Base-by-base conservation (phyloP, 768 basidiomycete genomes). In the Russula griseocarnosa region DNA sequence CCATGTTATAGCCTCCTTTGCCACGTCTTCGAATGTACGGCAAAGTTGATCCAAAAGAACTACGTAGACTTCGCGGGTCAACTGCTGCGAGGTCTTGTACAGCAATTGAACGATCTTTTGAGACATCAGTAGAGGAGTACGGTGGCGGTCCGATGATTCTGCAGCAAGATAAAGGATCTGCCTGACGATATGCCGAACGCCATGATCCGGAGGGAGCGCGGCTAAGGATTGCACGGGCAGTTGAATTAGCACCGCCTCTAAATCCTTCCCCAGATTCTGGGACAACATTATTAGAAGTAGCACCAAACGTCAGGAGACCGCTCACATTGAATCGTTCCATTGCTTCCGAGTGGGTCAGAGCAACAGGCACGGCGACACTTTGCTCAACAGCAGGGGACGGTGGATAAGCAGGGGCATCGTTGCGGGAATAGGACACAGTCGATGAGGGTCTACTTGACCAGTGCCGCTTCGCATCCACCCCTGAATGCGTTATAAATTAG, bases 1-100 rank as follows among this genome's bases (percentile, higher is more conserved):
- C 97, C 97, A 99, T 2, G 90, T 91, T 55, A 94, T 90, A 7
- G 96, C 97, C 76, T 99, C 97, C 74, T 94, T 94, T 20, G 90
- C 92, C 51, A 98, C 96, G 67, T 96, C 92, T 69, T 92, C 87
- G 66, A 94, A 95, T 18, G 86, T 79, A 66, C 87, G 86, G 73
- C 97, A 98, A 47, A 99, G 78, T 66, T 93, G 88, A 63, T 94
- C 90, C 16, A 99, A 78, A 51, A 99, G 78, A 50, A 87, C 84
- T 44, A 94, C 94, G 73, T 94, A 99, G 11, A 97, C 88, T 73
- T 99, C 95, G 58, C 96, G 84, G 0, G 91, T 94, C 61, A 99
- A 81, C 68, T 90, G 86, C 3, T 85, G 85, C 5, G 83, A 81
- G 1, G 91, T 91, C 79, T 95, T 95, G 79, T 94, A 99, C 62